Percentiles rank a stretch among this genome's conserved stretches.
Conservation (phyloP, 495 filamentous ascomycete genomes). For the Trichocladium antarcticum region DNA sequence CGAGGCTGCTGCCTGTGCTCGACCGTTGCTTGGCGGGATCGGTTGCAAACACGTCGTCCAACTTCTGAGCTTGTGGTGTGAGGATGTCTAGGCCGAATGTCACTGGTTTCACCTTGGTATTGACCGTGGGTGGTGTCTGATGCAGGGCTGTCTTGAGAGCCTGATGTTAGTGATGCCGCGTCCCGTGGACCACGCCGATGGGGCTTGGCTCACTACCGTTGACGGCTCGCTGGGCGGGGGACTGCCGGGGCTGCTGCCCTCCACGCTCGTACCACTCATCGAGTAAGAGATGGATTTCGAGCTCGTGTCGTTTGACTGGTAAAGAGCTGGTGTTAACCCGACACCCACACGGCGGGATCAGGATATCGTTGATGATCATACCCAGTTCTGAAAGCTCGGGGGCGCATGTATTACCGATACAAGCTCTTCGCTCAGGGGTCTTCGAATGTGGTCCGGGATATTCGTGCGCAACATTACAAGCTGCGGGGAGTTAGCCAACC, state of each 20-base stretch:
- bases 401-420: constrained; percentile 84
- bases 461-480: constrained; percentile 53
- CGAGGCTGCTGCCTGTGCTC: constrained; percentile 53
- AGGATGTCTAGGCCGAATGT: constrained; percentile 54
- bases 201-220: constrained; percentile 21
- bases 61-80: constrained; percentile 73
- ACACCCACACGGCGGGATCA: not conserved
- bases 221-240: constrained; percentile 26
- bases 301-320: constrained; percentile 28
- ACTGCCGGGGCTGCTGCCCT: constrained; percentile 20
- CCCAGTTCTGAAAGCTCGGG: constrained; percentile 65
- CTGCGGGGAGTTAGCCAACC: constrained; percentile 24
- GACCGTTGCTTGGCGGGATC: constrained; percentile 36
- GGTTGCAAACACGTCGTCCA: constrained; percentile 47
- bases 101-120: constrained; percentile 56
- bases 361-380: constrained; percentile 27
- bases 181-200: not conserved
- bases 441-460: constrained; percentile 41
- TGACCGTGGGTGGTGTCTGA: constrained; percentile 50
- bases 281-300: constrained; percentile 19
- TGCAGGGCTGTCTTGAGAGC: constrained; percentile 19
- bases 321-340: constrained; percentile 10
- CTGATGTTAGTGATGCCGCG: constrained; percentile 6
- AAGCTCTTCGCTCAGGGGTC: constrained; percentile 56
- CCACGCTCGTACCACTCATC: constrained; percentile 16